Evolutionary conservation across 148 eudicot genomes (phyloP).

Genomic region (Beta vulgaris): DNA sequence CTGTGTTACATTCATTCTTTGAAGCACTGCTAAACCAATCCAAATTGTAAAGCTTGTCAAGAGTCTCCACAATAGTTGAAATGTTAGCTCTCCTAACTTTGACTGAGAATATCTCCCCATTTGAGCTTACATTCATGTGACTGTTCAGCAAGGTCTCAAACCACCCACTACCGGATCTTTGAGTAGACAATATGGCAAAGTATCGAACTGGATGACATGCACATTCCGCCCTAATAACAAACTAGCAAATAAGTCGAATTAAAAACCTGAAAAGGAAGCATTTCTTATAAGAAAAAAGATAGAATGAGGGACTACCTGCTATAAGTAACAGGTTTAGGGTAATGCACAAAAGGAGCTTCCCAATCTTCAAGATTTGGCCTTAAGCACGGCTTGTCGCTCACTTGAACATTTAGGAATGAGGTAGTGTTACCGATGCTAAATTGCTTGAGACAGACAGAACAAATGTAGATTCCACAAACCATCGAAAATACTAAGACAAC

Average conservation of each 20-base stretch:
- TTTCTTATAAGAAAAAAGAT: neutral
- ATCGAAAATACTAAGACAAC: conserved; percentile 50
- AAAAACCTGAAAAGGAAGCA: neutral
- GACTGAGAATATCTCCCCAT: conserved; percentile 85
- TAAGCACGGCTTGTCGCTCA: conserved; percentile 46
- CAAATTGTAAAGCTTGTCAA: conserved; percentile 72
- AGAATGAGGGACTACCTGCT: conserved; percentile 43
- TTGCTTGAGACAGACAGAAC: conserved; percentile 53
- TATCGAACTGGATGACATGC: conserved; percentile 78
- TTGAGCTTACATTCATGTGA: conserved; percentile 79
- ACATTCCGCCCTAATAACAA: conserved; percentile 60
- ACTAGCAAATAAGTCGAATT: neutral
- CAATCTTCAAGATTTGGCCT: conserved; percentile 37
- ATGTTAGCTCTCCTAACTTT: conserved; percentile 63
- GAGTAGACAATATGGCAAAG: conserved; percentile 80
- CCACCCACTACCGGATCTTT: conserved; percentile 97
- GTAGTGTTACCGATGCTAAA: conserved; percentile 29
- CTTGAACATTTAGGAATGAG: conserved; percentile 35
- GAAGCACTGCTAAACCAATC: conserved; percentile 79
- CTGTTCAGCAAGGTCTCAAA: conserved; percentile 88
- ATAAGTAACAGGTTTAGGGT: conserved; percentile 67
- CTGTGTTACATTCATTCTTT: conserved; percentile 90
- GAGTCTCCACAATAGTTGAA: conserved; percentile 58
- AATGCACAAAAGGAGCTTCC: conserved; percentile 62
- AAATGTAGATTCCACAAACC: conserved; percentile 64